A percentile compares a stretch with the other conserved stretches of the same genome.
phyloP scores from a whole-genome alignment of 805 yeast genomes.

The Metschnikowia anglica region DNA sequence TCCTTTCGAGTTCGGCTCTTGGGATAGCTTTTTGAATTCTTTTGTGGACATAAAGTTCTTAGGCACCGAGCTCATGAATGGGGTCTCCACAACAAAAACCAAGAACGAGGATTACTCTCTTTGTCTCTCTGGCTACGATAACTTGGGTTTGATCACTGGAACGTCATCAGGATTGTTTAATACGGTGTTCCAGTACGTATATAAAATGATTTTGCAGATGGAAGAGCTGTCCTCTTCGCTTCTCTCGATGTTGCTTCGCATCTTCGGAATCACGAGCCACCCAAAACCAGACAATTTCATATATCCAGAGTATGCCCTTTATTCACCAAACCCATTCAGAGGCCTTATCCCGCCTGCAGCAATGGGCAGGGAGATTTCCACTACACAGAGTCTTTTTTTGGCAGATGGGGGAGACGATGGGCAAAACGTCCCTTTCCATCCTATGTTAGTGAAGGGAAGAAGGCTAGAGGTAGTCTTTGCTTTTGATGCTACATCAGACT shows the following conservation, averaged over 20 bases:
- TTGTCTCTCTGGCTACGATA: conserved; percentile 57
- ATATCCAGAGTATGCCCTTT: conserved; percentile 60
- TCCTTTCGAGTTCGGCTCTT: conserved; percentile 68
- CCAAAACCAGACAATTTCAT: conserved; percentile 30
- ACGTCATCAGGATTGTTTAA: conserved; percentile 66
- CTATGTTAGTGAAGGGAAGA: conserved; percentile 38
- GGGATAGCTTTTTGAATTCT: conserved; percentile 50
- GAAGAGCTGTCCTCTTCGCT: conserved; percentile 13
- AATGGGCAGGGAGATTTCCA: conserved; percentile 19
- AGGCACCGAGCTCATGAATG: conserved; percentile 49
- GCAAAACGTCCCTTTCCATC: conserved; percentile 48
- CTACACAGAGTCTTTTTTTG: conserved; percentile 28
- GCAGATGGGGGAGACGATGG: conserved; percentile 54
- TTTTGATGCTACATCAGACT: conserved; percentile 51
- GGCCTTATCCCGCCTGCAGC: conserved; percentile 4
- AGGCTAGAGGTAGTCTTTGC: conserved; percentile 41
- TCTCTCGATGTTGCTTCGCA: conserved; percentile 14
- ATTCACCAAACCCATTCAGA: conserved; percentile 63
- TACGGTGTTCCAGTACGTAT: conserved; percentile 45
- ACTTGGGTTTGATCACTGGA: conserved; percentile 58
- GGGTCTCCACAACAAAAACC: conserved; percentile 33
- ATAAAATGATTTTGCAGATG: conserved; percentile 33
- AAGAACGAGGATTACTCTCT: conserved; percentile 25
- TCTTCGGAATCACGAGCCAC: conserved; percentile 16
- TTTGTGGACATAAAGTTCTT: conserved; percentile 53